Evolutionary conservation across 1,284 basidiomycete genomes (phyloP), one percentile per base, ranked within the genome.

Genomic region (Ustilago crameri): DNA sequence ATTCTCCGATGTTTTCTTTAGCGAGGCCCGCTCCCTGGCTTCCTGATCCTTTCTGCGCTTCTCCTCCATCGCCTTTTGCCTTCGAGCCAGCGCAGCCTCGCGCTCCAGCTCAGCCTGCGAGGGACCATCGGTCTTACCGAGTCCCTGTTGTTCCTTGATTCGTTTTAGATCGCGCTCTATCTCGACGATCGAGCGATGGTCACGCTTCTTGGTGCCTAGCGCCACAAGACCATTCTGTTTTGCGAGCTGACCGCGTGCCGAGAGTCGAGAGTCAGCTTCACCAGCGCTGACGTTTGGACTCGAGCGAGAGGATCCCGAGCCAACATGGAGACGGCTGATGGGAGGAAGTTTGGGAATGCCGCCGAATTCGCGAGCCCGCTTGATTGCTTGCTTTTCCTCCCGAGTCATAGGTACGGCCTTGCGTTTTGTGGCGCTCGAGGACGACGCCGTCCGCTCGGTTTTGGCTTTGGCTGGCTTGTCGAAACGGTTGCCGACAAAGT

Each of bases 101-200:
- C 61, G 63, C 22, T 65, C 63, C 9, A 57, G 51, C 32, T 65
- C 63, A 8, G 37, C 51, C 20, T 62, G 51, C 38, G 66, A 59
- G 2, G 51, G 52, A 9, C 48, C 58, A 8, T 52, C 49, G 17
- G 35, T 55, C 4, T 38, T 44, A 24, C 49, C 49, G 5, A 59
- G 27, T 12, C 46, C 55, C 20, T 64, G 61, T 27, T 40, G 55
- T 35, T 71, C 67, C 41, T 60, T 69, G 27, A 71, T 48, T 30
- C 44, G 64, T 30, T 61, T 50, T 15, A 73, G 60, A 38, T 78
- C 76, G 3, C 74, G 50, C 45, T 78, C 76, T 27, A 78, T 67
- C 54, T 76, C 74, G 54, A 76, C 76, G 37, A 78, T 75, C 14
- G 62, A 62, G 15, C 74, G 54, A n/a, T 69, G 60, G 18, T 72